A percentile compares a stretch with the other conserved stretches of the same genome.
Evolutionary conservation across 2,329 filamentous ascomycete genomes (phyloP).

Genomic region (Laburnicola sp.): DNA sequence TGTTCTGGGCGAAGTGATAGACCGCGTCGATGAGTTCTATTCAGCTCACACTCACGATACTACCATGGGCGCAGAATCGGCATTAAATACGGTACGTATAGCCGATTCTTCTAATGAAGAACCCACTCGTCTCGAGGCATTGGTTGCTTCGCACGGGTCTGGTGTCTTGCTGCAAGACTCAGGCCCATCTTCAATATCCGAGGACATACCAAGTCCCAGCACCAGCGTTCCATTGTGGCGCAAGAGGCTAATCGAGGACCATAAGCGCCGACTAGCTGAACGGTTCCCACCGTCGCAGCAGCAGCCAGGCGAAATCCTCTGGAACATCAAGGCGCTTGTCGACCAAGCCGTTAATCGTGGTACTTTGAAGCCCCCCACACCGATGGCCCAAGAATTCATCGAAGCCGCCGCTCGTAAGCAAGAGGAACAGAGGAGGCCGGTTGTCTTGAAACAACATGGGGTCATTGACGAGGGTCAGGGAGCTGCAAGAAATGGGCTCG

Average conservation of each 20-base stretch:
- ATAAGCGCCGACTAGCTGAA: slow-evolving; percentile 20
- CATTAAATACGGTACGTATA: neutral
- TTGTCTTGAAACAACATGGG: too few relatives aligned
- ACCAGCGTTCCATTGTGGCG: slow-evolving; percentile 15
- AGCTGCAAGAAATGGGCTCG: too few relatives aligned
- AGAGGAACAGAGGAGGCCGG: too few relatives aligned
- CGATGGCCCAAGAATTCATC: neutral
- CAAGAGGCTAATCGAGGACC: slow-evolving; percentile 17
- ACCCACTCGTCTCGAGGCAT: slow-evolving; percentile 3
- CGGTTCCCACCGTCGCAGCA: slow-evolving; percentile 6
- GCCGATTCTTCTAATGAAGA: neutral
- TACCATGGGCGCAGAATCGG: neutral
- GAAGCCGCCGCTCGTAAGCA: neutral
- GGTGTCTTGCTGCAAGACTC: slow-evolving; percentile 5
- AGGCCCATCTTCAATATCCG: neutral
- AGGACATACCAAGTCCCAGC: neutral
- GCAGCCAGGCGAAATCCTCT: neutral
- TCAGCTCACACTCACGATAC: too few relatives aligned
- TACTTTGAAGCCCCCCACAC: neutral
- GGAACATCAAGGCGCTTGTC: neutral
- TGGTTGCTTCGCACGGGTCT: slow-evolving; percentile 7
- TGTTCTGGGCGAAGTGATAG: neutral
- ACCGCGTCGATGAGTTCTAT: neutral
- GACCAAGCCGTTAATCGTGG: neutral
- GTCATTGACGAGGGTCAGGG: too few relatives aligned